Percentiles rank a stretch among this genome's conserved stretches.
phyloP scores from a whole-genome alignment of 2,329 filamentous ascomycete genomes.

The Hymenoscyphus fructigenus region DNA sequence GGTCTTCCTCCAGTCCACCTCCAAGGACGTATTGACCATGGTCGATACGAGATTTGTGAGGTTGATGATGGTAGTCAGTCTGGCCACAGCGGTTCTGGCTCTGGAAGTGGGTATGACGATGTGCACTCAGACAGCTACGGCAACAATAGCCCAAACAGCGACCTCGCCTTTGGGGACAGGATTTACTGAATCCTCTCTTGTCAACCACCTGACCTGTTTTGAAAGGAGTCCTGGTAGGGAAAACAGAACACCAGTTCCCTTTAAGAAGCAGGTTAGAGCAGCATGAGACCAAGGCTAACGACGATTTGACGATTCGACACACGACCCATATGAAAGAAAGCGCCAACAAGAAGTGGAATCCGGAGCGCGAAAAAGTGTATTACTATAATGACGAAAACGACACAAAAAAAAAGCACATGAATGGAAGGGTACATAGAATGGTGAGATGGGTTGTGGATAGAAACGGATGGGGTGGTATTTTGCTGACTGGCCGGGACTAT shows the following conservation, averaged over 20 bases:
- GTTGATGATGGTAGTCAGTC: constrained; percentile 43
- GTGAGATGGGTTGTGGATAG: neutral
- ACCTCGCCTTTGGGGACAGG: constrained; percentile 45
- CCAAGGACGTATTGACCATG: constrained; percentile 12
- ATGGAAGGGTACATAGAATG: constrained; percentile 12
- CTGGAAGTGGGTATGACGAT: constrained; percentile 45
- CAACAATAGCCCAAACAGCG: constrained; percentile 23
- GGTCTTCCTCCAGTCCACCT: constrained; percentile 23
- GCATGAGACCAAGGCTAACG: constrained; percentile 1
- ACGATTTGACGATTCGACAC: constrained; percentile 1
- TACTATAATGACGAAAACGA: constrained; percentile 19
- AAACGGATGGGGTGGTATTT: neutral
- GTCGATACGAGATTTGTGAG: constrained; percentile 48
- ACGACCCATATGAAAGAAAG: constrained; percentile 1
- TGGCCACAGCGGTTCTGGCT: constrained; percentile 34
- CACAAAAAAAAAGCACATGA: neutral
- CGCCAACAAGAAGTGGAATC: neutral
- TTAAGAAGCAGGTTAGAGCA: constrained; percentile 6
- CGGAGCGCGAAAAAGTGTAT: constrained; percentile 15
- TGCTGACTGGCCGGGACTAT: neutral
- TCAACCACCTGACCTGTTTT: neutral
- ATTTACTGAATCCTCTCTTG: constrained; percentile 40
- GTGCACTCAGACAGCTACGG: constrained; percentile 32
- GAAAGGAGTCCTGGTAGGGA: neutral
- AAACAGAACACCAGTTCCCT: neutral